A percentile compares a stretch with the other conserved stretches of the same genome.
These are phyloP conservation scores for Myriosclerotinia curreyana DNA, from an alignment of 2,329 filamentous ascomycete species.

Conservation along the genomic window DNA sequence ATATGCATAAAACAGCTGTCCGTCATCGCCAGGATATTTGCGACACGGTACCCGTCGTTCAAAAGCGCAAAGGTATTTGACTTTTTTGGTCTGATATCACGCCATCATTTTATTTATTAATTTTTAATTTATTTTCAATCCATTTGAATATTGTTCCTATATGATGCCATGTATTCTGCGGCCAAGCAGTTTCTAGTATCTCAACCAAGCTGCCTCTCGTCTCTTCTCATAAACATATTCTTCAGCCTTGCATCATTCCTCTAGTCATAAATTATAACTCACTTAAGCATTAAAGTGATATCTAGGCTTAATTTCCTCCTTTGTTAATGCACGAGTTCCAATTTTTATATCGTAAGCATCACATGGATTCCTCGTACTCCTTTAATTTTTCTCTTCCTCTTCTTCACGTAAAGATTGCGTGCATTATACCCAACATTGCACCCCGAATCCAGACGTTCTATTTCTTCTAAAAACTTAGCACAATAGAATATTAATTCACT, in stretches of 20 bases:
- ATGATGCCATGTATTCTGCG: background rate
- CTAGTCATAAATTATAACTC: background rate
- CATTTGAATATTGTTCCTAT: background rate
- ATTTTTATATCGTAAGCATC: background rate
- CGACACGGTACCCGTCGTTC: background rate
- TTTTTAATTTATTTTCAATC: slow-evolving; percentile 1
- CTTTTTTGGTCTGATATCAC: background rate
- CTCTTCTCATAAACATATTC: background rate
- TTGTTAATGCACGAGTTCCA: background rate
- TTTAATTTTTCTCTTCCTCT: background rate
- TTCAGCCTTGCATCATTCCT: background rate
- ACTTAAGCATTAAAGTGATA: background rate
- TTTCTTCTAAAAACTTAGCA: too few species aligned
- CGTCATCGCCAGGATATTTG: background rate
- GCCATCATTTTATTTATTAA: background rate
- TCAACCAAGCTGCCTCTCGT: background rate
- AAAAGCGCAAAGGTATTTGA: slow-evolving; percentile 13
- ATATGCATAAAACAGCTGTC: background rate
- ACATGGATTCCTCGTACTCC: background rate
- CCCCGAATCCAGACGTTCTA: background rate
- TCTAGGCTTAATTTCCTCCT: background rate
- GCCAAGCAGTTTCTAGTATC: background rate
- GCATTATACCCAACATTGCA: background rate
- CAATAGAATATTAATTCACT: too few species aligned
- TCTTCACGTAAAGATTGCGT: background rate